Evolutionary conservation across 306 rosid species (phyloP).

Genomic region (Cucumis cinereus): DNA sequence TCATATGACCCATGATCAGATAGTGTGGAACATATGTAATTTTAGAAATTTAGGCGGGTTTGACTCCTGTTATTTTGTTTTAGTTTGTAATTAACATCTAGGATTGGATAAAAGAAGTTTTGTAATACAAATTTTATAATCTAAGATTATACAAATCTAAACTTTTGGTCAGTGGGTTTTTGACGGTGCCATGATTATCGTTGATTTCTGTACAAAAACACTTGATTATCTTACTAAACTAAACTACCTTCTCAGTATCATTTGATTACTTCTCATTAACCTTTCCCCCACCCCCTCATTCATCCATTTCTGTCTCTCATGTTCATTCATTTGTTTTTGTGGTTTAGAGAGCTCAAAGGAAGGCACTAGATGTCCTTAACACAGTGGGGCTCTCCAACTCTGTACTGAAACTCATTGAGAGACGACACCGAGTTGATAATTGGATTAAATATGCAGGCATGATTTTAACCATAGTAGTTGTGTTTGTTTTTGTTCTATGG

Average conservation of each 20-base stretch:
- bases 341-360: conserved; percentile 68
- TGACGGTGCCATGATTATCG: background rate
- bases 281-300: no score
- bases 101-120: background rate
- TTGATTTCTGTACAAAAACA: background rate
- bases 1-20: background rate
- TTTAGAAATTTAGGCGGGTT: background rate
- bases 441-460: conserved; percentile 79
- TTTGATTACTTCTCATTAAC: background rate
- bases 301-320: conserved; percentile 1
- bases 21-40: background rate
- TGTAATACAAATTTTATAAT: background rate
- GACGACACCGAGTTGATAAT: conserved; percentile 51
- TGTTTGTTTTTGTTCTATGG: conserved; percentile 48
- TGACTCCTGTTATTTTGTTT: background rate
- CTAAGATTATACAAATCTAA: background rate
- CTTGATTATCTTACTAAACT: background rate
- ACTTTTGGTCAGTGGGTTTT: background rate
- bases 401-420: conserved; percentile 71
- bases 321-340: background rate
- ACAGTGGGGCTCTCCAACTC: conserved; percentile 70
- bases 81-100: background rate
- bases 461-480: conserved; percentile 47
- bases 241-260: background rate
- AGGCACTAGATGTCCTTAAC: conserved; percentile 68